Percentiles rank a stretch among this genome's conserved stretches.
phyloP scores from a whole-genome alignment of 2,329 filamentous ascomycete species.

The Fusarium sp. region DNA sequence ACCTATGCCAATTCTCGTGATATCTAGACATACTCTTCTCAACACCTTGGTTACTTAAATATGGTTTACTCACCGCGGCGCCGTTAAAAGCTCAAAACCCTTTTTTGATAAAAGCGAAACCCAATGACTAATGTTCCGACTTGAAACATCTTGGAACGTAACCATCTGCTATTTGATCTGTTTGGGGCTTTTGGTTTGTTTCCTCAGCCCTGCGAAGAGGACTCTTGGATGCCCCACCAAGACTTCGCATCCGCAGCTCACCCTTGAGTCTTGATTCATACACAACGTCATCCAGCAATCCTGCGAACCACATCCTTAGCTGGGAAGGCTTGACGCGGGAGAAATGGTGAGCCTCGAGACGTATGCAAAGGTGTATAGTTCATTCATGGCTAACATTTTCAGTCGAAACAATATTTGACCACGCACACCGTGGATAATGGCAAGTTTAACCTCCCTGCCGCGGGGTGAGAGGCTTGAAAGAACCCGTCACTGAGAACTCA shows the following conservation, averaged over 20 bases:
- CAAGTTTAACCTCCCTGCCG: conserved; percentile 57
- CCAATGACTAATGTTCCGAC: neutral
- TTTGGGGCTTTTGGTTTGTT: neutral
- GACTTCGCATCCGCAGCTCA: conserved; percentile 24
- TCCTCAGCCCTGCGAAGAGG: conserved; percentile 21
- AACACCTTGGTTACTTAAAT: neutral
- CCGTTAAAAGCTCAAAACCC: neutral
- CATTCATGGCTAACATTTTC: conserved; percentile 13
- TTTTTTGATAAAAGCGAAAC: neutral
- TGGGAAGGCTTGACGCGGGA: conserved; percentile 1
- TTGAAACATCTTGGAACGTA: neutral
- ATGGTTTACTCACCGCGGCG: neutral
- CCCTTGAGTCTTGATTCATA: conserved; percentile 37
- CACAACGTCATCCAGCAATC: conserved; percentile 40
- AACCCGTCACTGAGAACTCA: conserved; percentile 30
- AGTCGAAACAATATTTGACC: conserved; percentile 99
- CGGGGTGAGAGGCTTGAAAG: conserved; percentile 15
- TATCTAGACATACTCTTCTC: neutral
- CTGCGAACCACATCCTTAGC: conserved; percentile 4
- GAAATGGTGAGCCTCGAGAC: conserved; percentile 42
- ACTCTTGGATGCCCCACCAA: conserved; percentile 36
- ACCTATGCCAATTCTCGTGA: neutral
- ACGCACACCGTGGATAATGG: conserved; percentile 91
- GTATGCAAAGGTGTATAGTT: neutral
- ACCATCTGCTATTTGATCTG: neutral